These are phyloP conservation scores for Aspergillus homomorphus DNA, from an alignment of 495 filamentous ascomycete species.

Conservation along the genomic window DNA sequence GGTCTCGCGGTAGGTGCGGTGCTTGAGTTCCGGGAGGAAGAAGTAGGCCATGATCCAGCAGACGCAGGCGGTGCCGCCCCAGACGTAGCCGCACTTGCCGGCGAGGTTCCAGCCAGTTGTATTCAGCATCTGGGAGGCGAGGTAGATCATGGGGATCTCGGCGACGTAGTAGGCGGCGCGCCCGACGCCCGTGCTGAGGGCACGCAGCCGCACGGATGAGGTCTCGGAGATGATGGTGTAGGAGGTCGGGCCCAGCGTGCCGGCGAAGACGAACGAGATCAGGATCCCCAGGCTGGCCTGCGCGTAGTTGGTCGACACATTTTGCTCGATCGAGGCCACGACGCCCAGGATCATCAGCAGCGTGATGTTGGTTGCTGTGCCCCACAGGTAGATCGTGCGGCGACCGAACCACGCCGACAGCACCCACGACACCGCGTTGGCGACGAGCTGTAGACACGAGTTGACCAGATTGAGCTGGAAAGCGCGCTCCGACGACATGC, in stretches of 20 bases:
- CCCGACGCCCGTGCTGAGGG: conserved; percentile 68
- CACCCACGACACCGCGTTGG: conserved; percentile 50
- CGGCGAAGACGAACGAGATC: conserved; percentile 55
- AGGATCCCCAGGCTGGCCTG: conserved; percentile 57
- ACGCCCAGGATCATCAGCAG: conserved; percentile 72
- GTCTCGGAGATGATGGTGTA: conserved; percentile 73
- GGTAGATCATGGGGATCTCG: conserved; percentile 63
- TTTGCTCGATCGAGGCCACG: conserved; percentile 56
- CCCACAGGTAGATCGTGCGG: conserved; percentile 59
- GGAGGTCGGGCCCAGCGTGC: conserved; percentile 69
- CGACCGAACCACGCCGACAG: conserved; percentile 67
- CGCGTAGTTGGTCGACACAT: conserved; percentile 32
- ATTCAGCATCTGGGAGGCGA: conserved; percentile 56
- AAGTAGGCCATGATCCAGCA: conserved; percentile 71
- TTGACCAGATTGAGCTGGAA: conserved; percentile 38
- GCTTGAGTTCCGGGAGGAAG: conserved; percentile 43
- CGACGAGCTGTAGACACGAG: conserved; percentile 35
- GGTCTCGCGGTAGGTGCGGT: conserved; percentile 39
- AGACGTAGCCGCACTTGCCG: conserved; percentile 77
- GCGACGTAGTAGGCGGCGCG: conserved; percentile 68
- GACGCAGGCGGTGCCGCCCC: conserved; percentile 65
- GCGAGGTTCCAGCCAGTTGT: conserved; percentile 68
- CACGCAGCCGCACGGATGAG: conserved; percentile 65
- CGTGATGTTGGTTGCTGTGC: conserved; percentile 56
- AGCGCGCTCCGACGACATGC: conserved; percentile 46